Conservation (phyloP, 139 green algal genomes). For the Chlamydomonas urium region DNA sequence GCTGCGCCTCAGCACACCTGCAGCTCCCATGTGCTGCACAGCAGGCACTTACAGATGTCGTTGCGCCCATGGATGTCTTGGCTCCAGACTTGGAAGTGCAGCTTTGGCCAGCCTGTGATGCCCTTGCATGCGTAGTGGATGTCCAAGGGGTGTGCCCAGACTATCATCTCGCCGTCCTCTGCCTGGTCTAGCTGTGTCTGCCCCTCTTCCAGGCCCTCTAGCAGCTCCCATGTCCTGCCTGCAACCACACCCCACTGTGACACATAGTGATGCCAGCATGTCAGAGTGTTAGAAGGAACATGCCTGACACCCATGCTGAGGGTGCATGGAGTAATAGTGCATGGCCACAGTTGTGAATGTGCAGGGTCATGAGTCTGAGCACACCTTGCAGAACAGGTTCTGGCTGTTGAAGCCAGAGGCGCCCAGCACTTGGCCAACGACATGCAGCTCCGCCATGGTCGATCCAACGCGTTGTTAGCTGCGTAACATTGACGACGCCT, state of each 20-base stretch:
- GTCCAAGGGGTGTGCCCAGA: constrained; percentile 74
- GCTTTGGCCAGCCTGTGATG: constrained; percentile 70
- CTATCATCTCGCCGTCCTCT: constrained; percentile 51
- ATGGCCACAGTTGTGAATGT: background rate
- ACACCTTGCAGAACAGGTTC: constrained; percentile 73
- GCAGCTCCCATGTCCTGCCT: constrained; percentile 62
- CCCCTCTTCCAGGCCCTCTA: constrained; percentile 63
- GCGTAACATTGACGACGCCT: too few species aligned
- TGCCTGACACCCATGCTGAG: background rate
- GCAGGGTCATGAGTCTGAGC: background rate
- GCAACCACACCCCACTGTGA: constrained; percentile 56
- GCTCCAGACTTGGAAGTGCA: constrained; percentile 78
- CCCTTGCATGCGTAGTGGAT: constrained; percentile 64
- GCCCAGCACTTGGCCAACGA: constrained; percentile 61
- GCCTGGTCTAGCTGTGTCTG: constrained; percentile 62
- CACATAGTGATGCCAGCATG: background rate
- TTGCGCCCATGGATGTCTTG: constrained; percentile 62
- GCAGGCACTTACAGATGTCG: constrained; percentile 61
- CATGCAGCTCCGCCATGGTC: constrained; percentile 70
- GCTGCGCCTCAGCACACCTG: too few species aligned
- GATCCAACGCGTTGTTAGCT: too few species aligned
- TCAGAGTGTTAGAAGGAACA: background rate
- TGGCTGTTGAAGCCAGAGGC: constrained; percentile 52
- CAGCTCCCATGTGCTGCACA: too few species aligned
- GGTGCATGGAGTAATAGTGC: background rate